These are phyloP conservation scores for Lantana camara DNA, from an alignment of 257 asterid species.

Conservation along the genomic window DNA sequence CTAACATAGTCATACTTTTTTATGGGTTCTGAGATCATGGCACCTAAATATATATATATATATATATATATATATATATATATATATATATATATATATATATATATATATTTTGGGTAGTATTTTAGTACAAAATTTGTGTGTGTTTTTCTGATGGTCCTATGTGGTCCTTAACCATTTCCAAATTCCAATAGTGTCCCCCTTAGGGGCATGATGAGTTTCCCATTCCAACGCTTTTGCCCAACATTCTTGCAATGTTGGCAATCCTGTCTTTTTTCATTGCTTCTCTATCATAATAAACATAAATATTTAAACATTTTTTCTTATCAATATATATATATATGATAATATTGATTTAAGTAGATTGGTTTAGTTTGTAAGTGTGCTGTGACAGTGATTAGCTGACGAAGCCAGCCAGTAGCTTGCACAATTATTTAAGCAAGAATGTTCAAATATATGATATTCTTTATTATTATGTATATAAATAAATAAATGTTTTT, in stretches of 20 bases:
- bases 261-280: background rate
- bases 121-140: too few relatives aligned
- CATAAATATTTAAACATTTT: too few relatives aligned
- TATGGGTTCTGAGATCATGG: too few relatives aligned
- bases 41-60: too few relatives aligned
- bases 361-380: slow-evolving; percentile 21
- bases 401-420: slow-evolving; percentile 40
- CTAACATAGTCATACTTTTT: too few relatives aligned
- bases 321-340: background rate
- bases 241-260: slow-evolving; percentile 32
- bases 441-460: background rate
- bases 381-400: slow-evolving; percentile 37
- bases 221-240: slow-evolving; percentile 50
- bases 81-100: background rate
- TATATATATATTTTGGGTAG: background rate
- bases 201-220: slow-evolving; percentile 48
- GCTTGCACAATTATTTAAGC: slow-evolving; percentile 24
- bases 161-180: slow-evolving; percentile 39
- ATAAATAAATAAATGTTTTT: slow-evolving; percentile 2
- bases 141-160: slow-evolving; percentile 23
- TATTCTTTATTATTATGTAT: background rate
- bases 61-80: background rate
- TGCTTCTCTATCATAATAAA: too few relatives aligned
- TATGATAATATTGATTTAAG: slow-evolving; percentile 35
- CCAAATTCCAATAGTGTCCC: slow-evolving; percentile 41